These are phyloP conservation scores for Vinca minor DNA, from an alignment of 257 asterid species.

Conservation along the genomic window DNA sequence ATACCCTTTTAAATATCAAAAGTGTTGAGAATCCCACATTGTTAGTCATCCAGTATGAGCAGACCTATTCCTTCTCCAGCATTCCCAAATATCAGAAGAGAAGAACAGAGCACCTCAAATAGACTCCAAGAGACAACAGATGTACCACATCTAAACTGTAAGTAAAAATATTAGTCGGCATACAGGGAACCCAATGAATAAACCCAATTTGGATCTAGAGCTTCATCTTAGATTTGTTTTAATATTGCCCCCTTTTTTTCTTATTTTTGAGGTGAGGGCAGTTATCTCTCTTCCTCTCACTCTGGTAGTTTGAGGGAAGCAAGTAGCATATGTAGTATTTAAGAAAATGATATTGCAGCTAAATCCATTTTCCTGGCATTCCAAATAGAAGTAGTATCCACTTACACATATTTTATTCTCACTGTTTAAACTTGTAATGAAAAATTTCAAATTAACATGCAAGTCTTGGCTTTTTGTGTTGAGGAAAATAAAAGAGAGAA, in stretches of 20 bases:
- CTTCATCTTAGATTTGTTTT: neutral
- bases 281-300: no score
- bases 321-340: no score
- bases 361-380: neutral
- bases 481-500: constrained; percentile 10
- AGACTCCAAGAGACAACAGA: neutral
- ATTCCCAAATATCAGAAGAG: neutral
- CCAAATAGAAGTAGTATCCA: neutral
- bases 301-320: no score
- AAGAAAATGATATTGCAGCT: neutral
- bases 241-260: neutral
- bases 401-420: neutral
- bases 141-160: neutral
- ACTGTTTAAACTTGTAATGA: neutral
- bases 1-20: neutral
- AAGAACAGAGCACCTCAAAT: neutral
- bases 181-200: neutral
- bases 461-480: neutral
- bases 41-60: neutral
- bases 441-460: neutral
- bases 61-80: neutral
- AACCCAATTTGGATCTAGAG: neutral
- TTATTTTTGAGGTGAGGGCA: no score
- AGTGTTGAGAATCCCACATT: no score
- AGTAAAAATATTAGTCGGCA: neutral